These are phyloP conservation scores for Circinella minor DNA, from an alignment of 371 early-diverging fungal genomes.

Conservation along the genomic window DNA sequence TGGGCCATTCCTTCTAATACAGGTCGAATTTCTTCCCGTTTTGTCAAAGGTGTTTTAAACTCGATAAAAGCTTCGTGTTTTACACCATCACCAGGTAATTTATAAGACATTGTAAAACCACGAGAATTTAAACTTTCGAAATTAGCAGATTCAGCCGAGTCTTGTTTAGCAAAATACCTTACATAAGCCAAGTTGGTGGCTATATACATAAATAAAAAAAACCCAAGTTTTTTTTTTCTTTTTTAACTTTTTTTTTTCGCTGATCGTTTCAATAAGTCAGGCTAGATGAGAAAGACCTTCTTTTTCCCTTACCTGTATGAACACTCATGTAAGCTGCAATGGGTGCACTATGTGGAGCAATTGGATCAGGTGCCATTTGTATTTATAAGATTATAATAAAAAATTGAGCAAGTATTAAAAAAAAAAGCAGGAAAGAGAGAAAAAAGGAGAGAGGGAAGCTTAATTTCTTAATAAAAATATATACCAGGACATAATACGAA, in stretches of 20 bases:
- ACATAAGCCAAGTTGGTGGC: slow-evolving; percentile 53
- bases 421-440: not conserved
- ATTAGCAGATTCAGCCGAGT: slow-evolving; percentile 38
- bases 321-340: slow-evolving; percentile 55
- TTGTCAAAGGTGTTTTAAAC: slow-evolving; percentile 38
- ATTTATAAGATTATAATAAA: not conserved
- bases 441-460: no score
- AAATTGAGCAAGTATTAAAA: not conserved
- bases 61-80: slow-evolving; percentile 31
- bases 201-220: slow-evolving; percentile 7
- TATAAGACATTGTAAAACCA: slow-evolving; percentile 35
- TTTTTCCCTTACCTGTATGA: slow-evolving; percentile 35
- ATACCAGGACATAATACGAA: no score
- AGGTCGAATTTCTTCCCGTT: slow-evolving; percentile 46
- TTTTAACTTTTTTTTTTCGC: not conserved
- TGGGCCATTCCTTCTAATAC: slow-evolving; percentile 53
- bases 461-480: not conserved
- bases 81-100: slow-evolving; percentile 18
- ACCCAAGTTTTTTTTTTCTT: not conserved
- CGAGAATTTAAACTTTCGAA: slow-evolving; percentile 41
- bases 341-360: slow-evolving; percentile 47
- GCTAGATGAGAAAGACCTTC: not conserved
- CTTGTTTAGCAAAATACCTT: slow-evolving; percentile 34
- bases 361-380: slow-evolving; percentile 33
- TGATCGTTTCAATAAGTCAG: no score